Conservation (phyloP, 2,329 filamentous ascomycete species). For the Lachnellula occidentalis region DNA sequence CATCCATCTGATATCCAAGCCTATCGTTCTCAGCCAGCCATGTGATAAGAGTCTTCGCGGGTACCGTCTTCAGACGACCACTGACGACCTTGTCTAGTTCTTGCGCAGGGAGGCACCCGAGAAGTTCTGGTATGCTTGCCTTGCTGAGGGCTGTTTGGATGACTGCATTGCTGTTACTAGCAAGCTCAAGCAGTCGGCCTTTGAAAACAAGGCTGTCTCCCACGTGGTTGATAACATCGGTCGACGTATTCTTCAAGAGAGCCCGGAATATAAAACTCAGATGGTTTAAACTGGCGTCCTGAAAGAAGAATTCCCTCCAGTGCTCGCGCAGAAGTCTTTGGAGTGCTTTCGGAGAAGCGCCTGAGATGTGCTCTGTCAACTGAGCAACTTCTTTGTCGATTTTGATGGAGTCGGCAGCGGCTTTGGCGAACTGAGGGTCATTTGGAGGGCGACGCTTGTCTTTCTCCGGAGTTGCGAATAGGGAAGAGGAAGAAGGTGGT, state of each 20-base stretch:
- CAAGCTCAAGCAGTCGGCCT: slow-evolving; percentile 11
- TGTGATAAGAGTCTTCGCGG: slow-evolving; percentile 19
- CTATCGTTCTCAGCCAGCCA: slow-evolving; percentile 24
- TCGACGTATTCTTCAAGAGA: slow-evolving; percentile 22
- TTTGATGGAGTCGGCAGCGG: background rate
- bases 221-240: slow-evolving; percentile 18
- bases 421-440: background rate
- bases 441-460: too few species aligned
- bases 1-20: slow-evolving; percentile 26
- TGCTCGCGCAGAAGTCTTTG: slow-evolving; percentile 16
- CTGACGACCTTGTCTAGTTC: slow-evolving; percentile 18
- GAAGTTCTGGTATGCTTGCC: slow-evolving; percentile 11
- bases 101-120: slow-evolving; percentile 11
- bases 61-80: slow-evolving; percentile 17
- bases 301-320: slow-evolving; percentile 17
- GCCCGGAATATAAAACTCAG: slow-evolving; percentile 24
- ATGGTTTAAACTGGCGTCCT: slow-evolving; percentile 18
- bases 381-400: slow-evolving; percentile 17
- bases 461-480: too few species aligned
- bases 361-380: slow-evolving; percentile 16
- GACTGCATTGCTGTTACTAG: slow-evolving; percentile 12
- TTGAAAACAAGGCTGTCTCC: slow-evolving; percentile 19
- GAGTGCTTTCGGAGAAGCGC: slow-evolving; percentile 18
- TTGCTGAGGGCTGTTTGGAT: slow-evolving; percentile 15
- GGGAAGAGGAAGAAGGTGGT: too few species aligned